Conservation (phyloP, 1,139 yeast genomes). For the Geotrichum siamense region DNA sequence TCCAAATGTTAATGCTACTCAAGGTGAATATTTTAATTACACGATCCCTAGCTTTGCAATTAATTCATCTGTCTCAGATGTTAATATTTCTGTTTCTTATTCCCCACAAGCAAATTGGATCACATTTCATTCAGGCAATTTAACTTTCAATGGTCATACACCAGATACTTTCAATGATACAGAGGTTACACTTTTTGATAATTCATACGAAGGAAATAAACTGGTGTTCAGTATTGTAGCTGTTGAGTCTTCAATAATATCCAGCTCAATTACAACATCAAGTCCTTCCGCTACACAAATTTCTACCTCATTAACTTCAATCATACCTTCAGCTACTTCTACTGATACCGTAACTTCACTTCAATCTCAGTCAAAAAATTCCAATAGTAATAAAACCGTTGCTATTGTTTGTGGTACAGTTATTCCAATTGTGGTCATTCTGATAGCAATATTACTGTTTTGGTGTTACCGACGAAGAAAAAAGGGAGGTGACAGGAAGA, state of each 20-base stretch:
- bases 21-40: slow-evolving; percentile 48
- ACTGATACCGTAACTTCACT: too few relatives aligned
- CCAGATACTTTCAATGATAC: slow-evolving; percentile 13
- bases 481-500: slow-evolving; percentile 5
- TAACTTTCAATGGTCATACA: slow-evolving; percentile 14
- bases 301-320: slow-evolving; percentile 20
- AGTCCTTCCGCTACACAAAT: slow-evolving; percentile 22
- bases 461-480: slow-evolving; percentile 43
- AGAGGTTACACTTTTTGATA: slow-evolving; percentile 29
- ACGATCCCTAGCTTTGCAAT: slow-evolving; percentile 42
- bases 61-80: slow-evolving; percentile 34
- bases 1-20: slow-evolving; percentile 55
- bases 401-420: slow-evolving; percentile 91
- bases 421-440: slow-evolving; percentile 53
- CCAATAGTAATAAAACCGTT: slow-evolving; percentile 42
- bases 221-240: slow-evolving; percentile 34
- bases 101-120: slow-evolving; percentile 13
- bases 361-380: slow-evolving; percentile 19
- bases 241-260: slow-evolving; percentile 24
- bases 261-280: slow-evolving; percentile 19
- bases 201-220: slow-evolving; percentile 27
- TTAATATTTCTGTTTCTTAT: slow-evolving; percentile 1
- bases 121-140: slow-evolving; percentile 7
- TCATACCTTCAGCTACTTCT: slow-evolving; percentile 21
- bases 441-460: slow-evolving; percentile 40